Evolutionary conservation across 139 green algal genomes (phyloP).

Genomic region (Picochlorum sp.): DNA sequence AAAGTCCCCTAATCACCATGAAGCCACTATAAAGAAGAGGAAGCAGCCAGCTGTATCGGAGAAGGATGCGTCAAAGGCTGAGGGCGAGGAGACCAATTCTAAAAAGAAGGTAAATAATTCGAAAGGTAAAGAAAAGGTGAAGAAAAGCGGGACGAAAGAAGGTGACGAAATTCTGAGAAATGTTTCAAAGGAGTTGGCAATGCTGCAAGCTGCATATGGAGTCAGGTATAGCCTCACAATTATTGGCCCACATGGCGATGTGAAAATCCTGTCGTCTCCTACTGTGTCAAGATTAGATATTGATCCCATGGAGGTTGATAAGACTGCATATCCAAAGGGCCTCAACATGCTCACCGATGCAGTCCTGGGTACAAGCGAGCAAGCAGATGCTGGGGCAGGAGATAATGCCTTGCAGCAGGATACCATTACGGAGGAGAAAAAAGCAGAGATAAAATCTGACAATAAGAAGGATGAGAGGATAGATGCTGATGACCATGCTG

Average conservation of each 20-base stretch:
- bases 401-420: too few relatives aligned
- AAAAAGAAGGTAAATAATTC: constrained; percentile 1
- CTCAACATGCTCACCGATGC: neutral
- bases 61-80: neutral
- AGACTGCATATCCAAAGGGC: neutral
- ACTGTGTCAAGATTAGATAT: neutral
- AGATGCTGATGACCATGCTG: too few relatives aligned
- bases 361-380: neutral
- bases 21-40: neutral
- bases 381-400: neutral
- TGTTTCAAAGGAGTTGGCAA: constrained; percentile 5
- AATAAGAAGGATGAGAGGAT: neutral
- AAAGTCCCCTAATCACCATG: neutral
- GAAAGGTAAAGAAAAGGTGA: neutral
- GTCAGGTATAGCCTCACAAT: constrained; percentile 12
- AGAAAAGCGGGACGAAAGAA: neutral
- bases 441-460: neutral
- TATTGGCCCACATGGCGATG: neutral
- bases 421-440: too few relatives aligned
- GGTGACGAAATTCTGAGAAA: neutral
- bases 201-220: constrained; percentile 9
- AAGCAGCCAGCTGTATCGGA: neutral
- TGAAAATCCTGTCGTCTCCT: constrained; percentile 11
- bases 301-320: neutral
- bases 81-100: neutral